Percentiles rank a stretch among this genome's conserved stretches.
These are phyloP conservation scores for Trichoderma sp. DNA, from an alignment of 2,329 filamentous ascomycete genomes.

Conservation along the genomic window DNA sequence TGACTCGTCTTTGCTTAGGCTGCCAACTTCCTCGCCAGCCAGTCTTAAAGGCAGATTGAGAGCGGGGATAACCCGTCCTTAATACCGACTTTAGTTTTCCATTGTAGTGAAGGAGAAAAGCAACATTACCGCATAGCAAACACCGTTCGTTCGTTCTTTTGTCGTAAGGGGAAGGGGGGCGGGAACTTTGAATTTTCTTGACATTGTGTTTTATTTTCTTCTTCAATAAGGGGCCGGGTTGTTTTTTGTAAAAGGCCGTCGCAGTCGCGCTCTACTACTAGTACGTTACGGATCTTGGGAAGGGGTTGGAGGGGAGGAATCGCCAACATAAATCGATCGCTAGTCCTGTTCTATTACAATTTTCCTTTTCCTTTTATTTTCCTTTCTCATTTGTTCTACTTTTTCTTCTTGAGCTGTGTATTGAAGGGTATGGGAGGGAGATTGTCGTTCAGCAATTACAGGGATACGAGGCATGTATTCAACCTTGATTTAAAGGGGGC, in stretches of 20 bases:
- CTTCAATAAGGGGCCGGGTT: background rate
- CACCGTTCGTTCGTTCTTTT: conserved; percentile 17
- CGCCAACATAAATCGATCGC: background rate
- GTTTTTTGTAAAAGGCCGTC: conserved; percentile 7
- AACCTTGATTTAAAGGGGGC: background rate
- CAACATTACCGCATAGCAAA: conserved; percentile 10
- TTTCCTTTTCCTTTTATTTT: background rate
- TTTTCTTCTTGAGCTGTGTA: background rate
- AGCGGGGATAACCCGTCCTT: background rate
- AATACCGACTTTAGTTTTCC: background rate
- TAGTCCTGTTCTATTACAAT: conserved; percentile 2
- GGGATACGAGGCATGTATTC: background rate
- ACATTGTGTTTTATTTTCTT: background rate
- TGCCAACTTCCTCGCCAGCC: conserved; percentile 55
- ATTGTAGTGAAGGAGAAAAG: background rate
- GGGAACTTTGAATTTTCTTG: conserved; percentile 11
- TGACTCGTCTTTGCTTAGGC: conserved; percentile 36
- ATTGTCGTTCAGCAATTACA: conserved; percentile 1
- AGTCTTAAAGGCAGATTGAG: conserved; percentile 41
- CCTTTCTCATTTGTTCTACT: background rate
- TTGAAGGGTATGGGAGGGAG: conserved; percentile 5
- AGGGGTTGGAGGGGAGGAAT: background rate
- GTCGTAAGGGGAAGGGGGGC: background rate
- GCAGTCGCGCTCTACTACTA: conserved; percentile 11
- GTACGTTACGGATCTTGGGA: background rate